These are phyloP conservation scores for Massarina eburnea DNA, from an alignment of 2,329 filamentous ascomycete genomes.

Conservation along the genomic window DNA sequence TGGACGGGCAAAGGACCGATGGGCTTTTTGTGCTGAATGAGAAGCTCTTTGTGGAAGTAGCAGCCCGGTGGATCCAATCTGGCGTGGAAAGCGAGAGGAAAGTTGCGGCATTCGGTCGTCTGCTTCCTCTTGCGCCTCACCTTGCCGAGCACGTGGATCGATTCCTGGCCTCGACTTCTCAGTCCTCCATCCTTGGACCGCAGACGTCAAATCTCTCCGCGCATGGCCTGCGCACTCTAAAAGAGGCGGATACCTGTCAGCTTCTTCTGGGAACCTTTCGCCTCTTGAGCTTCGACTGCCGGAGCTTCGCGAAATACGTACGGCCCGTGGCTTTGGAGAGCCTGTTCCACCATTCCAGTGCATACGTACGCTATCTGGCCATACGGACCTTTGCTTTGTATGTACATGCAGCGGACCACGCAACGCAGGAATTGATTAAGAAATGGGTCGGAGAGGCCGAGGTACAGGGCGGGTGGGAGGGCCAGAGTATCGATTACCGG, in stretches of 20 bases:
- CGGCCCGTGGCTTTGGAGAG: constrained; percentile 68
- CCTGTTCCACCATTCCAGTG: constrained; percentile 63
- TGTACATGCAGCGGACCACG: constrained; percentile 76
- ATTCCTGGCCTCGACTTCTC: constrained; percentile 36
- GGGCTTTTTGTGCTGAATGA: constrained; percentile 74
- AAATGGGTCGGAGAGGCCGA: constrained; percentile 65
- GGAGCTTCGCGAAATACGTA: constrained; percentile 66
- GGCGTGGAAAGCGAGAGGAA: constrained; percentile 37
- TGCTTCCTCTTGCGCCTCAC: constrained; percentile 80
- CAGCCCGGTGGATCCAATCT: constrained; percentile 71
- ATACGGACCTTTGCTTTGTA: constrained; percentile 79
- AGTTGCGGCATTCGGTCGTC: constrained; percentile 73
- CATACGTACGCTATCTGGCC: constrained; percentile 74
- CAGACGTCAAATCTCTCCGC: constrained; percentile 1
- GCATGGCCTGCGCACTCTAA: not conserved
- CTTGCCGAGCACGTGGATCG: constrained; percentile 71
- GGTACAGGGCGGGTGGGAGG: constrained; percentile 74
- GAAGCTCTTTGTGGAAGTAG: constrained; percentile 76
- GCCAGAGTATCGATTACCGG: constrained; percentile 72
- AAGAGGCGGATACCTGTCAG: constrained; percentile 34
- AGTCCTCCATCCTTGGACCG: constrained; percentile 24
- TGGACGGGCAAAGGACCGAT: constrained; percentile 71
- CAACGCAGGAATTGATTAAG: constrained; percentile 70
- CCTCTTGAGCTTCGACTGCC: constrained; percentile 73
- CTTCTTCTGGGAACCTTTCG: constrained; percentile 73